Evolutionary conservation across 2,329 filamentous ascomycete genomes (phyloP), one percentile per base, ranked within the genome.

Genomic region (Myriosclerotinia curreyana): DNA sequence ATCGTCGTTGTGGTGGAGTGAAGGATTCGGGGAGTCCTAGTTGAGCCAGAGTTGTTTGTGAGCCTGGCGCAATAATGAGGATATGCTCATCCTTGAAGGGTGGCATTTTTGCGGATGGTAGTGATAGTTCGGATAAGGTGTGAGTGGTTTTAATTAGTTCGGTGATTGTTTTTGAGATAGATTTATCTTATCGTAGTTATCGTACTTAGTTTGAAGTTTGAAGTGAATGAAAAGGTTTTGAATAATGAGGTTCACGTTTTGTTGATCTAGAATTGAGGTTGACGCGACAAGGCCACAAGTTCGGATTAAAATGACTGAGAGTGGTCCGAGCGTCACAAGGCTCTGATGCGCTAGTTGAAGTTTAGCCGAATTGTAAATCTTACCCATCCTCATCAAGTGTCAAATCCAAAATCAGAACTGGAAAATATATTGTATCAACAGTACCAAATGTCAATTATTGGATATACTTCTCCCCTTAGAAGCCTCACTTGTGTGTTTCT

Each of bases 1-100:
- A 85, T 70, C 92, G 90, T 76, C 91, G 85, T 67, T 87, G 84
- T n/a, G 95, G 92, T 51, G 92, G 93, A 44, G 93, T 96, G 76
- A 98, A 74, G 17, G 72, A 74, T 67, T 75, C 74, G 28, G 74
- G 73, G 6, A 75, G 67, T 28, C 74, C 74, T 17, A 75, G 51
- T 66, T 75, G 74, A 48, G 73, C 74, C 31, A 74, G 68, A 38
- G 73, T 74, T 31, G 71, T 74, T 66, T 74, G 71, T 31, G 71
- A 73, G 12, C 74, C 74, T 60, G 82, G 82, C 71, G 79, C 79
- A 74, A 83, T 81, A 69, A 75, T 72, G 34, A 74, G 66, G 49
- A 75, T 71, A 55, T 74, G 68, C 55, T 75, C 73, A 56, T 75
- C 73, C 51, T 67, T 67, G 64, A 73, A 75, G 2, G 72, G 70